These are phyloP conservation scores for Sphagnum magellanicum DNA, from an alignment of 228 moss, liverwort and hornwort species.

Conservation along the genomic window DNA sequence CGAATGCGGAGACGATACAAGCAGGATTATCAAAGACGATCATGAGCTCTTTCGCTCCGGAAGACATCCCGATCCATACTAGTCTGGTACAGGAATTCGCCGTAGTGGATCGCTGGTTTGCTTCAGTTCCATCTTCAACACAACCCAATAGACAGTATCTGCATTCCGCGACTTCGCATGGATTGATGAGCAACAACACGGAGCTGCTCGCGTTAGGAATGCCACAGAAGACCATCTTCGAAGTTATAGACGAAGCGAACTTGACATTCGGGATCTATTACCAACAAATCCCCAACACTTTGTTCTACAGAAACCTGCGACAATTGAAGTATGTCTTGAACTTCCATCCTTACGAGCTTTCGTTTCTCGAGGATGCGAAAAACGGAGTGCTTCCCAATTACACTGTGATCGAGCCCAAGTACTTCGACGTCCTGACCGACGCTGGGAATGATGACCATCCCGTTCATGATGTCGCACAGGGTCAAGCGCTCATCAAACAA, in stretches of 20 bases:
- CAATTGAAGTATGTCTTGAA: conserved; percentile 46
- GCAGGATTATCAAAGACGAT: conserved; percentile 49
- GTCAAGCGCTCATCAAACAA: conserved; percentile 75
- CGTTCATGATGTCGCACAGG: conserved; percentile 72
- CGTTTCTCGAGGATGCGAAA: conserved; percentile 57
- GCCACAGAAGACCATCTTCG: conserved; percentile 83
- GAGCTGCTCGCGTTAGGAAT: conserved; percentile 43
- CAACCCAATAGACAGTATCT: conserved; percentile 91
- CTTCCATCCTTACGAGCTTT: conserved; percentile 47
- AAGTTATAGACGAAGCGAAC: conserved; percentile 61
- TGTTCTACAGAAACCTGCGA: conserved; percentile 66
- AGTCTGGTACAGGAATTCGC: conserved; percentile 59
- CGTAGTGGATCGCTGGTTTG: conserved; percentile 79
- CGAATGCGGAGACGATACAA: conserved; percentile 42
- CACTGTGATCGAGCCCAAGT: conserved; percentile 85
- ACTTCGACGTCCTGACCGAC: conserved; percentile 51
- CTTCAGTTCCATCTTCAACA: conserved; percentile 75
- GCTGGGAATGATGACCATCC: conserved; percentile 90
- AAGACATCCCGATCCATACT: conserved; percentile 65
- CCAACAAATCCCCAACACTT: conserved; percentile 77
- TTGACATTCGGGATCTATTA: conserved; percentile 84
- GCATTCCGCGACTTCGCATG: conserved; percentile 92
- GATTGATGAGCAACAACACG: conserved; percentile 81
- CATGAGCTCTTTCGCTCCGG: conserved; percentile 82
- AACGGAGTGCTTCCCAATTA: conserved; percentile 73